Base-by-base conservation (phyloP, 139 green algal genomes). In the Tetradesmus lagerheimii region DNA sequence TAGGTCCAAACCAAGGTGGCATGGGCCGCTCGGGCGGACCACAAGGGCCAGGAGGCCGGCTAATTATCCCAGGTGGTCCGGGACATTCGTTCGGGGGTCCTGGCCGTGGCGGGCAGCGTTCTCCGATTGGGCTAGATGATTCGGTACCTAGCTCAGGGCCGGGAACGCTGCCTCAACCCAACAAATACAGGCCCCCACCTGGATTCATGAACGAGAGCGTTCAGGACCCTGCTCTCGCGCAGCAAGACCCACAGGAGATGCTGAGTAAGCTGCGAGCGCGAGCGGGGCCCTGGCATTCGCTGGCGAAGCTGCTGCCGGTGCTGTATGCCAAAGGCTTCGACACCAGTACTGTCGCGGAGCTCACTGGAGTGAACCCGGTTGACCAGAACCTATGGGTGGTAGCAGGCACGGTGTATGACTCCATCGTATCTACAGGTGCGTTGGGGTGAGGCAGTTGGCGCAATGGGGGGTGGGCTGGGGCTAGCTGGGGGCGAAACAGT, bases 181-280 rank as follows among this genome's bases (percentile, higher is more conserved):
- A 88, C 64, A 88, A 80, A 64, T 88, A 88, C 90, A 87, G 95
- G 1, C 96, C 96, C 5, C 96, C 95, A 1, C 91, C 96, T 2
- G 96, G 96, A 34, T 98, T 98, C 92, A 97, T 98, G 95, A 93
- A 97, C 37, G 88, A 86, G 2, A 38, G 9, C n/a, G 43, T 39
- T n/a, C 57, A 74, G 64, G 88, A 88, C 74, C 39, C 79, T 41
- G 80, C 62, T 20, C 11, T 75, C 0, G 41, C 27, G 11, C 20
- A 39, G 34, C 76, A 85, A 41, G 37, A 88, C 9, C 82, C 90
- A 0, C 76, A 95, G 53, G 90, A 93, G 41, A 92, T 96, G 91
- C 77, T 97, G 1, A 92, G 89, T 62, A 89, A 87, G 15, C 91
- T 97, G 35, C 89, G 91, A 12, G 31, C 92, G 14, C 71, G 91